Conservation (phyloP, 352 stramenopile genomes). For the Ophiocytium majus region DNA sequence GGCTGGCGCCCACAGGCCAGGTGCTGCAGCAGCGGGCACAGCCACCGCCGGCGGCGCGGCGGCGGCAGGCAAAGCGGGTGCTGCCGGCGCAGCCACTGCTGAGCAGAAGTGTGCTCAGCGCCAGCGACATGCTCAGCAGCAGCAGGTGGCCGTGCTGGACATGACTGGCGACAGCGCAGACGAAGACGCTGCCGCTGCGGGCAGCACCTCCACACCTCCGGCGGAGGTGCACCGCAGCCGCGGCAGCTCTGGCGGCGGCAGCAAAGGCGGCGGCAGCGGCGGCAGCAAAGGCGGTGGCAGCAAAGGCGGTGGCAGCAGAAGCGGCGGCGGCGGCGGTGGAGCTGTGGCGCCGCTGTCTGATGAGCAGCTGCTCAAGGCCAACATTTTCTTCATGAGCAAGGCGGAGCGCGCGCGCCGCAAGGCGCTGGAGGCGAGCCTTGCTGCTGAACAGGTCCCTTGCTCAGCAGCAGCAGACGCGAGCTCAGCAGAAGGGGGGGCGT, state of each 20-base stretch:
- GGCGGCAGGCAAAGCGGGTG: neutral
- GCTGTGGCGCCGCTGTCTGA: neutral
- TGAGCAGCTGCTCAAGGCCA: neutral
- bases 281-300: too few species aligned
- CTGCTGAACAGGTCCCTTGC: too few species aligned
- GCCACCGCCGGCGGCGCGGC: neutral
- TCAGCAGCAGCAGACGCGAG: neutral
- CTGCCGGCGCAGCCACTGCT: neutral
- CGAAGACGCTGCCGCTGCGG: neutral
- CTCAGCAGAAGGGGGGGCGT: neutral
- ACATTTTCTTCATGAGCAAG: constrained; percentile 19
- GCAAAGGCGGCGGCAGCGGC: neutral
- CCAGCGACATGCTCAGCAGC: neutral
- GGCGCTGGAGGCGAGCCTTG: neutral
- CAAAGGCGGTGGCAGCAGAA: neutral
- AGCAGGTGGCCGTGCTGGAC: neutral
- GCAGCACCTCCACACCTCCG: neutral
- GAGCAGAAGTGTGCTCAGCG: neutral
- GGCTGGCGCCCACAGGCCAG: neutral
- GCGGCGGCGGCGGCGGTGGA: neutral
- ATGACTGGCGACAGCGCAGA: neutral
- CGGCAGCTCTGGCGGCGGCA: neutral
- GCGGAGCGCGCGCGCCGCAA: neutral
- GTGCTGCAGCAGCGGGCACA: neutral
- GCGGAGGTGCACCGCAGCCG: too few species aligned